phyloP scores from a whole-genome alignment of 1,284 basidiomycete species.

The Boletus semigastroideus region DNA sequence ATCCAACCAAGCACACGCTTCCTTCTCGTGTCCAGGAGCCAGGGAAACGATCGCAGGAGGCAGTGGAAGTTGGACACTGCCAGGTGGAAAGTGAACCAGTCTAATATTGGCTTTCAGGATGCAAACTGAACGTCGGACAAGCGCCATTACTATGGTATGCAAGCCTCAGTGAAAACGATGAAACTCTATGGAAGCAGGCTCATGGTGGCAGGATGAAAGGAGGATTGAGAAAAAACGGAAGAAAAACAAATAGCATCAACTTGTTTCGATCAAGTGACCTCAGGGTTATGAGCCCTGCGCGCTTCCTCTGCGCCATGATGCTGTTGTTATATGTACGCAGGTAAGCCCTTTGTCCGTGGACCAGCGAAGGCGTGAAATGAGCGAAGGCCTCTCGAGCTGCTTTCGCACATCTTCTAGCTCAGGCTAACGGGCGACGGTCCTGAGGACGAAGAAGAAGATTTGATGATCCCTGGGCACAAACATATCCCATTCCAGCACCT shows the following conservation, averaged over 20 bases:
- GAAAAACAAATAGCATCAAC: conserved; percentile 29
- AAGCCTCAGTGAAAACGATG: background rate
- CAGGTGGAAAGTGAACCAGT: conserved; percentile 15
- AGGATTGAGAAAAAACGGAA: background rate
- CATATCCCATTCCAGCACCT: too few species aligned
- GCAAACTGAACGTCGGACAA: background rate
- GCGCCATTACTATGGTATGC: background rate
- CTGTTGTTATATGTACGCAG: conserved; percentile 7
- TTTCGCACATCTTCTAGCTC: too few species aligned
- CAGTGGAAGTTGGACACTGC: conserved; percentile 20
- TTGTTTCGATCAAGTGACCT: conserved; percentile 42
- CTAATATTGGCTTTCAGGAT: conserved; percentile 5
- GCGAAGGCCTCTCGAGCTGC: too few species aligned
- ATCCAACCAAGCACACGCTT: conserved; percentile 43
- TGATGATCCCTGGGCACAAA: too few species aligned
- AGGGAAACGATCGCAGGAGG: conserved; percentile 16
- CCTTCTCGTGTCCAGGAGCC: background rate
- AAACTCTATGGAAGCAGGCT: too few species aligned
- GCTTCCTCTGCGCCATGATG: conserved; percentile 42
- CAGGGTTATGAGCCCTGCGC: conserved; percentile 41
- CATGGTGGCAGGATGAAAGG: too few species aligned
- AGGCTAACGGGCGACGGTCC: too few species aligned
- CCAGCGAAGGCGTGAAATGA: too few species aligned
- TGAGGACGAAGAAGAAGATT: too few species aligned
- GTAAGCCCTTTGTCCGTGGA: too few species aligned